These are phyloP conservation scores for Ulmus americana DNA, from an alignment of 331 rosid genomes.

Conservation along the genomic window DNA sequence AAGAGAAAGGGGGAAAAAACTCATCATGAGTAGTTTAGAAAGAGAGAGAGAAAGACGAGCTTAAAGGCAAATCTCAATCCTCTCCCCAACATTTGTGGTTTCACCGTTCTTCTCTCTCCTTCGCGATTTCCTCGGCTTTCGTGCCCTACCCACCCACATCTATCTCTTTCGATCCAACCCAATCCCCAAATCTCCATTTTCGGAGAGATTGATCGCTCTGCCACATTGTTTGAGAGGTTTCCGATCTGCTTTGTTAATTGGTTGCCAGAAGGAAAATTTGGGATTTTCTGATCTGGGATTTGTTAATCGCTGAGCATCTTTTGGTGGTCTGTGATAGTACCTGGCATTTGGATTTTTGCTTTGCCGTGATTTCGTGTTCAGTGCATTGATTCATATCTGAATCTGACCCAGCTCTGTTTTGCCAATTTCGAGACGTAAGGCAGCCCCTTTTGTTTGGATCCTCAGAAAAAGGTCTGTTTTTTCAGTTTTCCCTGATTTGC, in stretches of 20 bases:
- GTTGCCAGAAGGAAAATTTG: not conserved
- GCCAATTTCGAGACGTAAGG: conserved; percentile 39
- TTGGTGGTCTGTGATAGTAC: conserved; percentile 2
- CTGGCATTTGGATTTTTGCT: conserved; percentile 5
- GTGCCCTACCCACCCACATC: not conserved
- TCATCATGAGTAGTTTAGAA: too few relatives aligned
- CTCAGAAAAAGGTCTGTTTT: conserved; percentile 18
- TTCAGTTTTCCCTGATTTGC: not conserved
- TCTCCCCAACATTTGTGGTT: conserved; percentile 39
- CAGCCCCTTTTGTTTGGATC: conserved; percentile 9
- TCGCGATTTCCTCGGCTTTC: conserved; percentile 20
- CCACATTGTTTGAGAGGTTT: not conserved
- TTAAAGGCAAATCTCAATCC: too few relatives aligned
- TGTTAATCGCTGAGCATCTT: not conserved
- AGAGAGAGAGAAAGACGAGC: too few relatives aligned
- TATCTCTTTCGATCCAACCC: not conserved
- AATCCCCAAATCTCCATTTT: conserved; percentile 11
- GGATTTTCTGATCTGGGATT: conserved; percentile 24
- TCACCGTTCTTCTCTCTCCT: conserved; percentile 43
- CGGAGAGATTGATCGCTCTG: not conserved
- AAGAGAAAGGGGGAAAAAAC: too few relatives aligned
- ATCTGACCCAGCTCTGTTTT: conserved; percentile 20
- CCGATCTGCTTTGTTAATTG: not conserved
- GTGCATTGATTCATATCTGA: conserved; percentile 28
- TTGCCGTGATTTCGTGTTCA: conserved; percentile 31